phyloP scores from a whole-genome alignment of 2,329 filamentous ascomycete species.

The Pseudogymnoascus sp. region DNA sequence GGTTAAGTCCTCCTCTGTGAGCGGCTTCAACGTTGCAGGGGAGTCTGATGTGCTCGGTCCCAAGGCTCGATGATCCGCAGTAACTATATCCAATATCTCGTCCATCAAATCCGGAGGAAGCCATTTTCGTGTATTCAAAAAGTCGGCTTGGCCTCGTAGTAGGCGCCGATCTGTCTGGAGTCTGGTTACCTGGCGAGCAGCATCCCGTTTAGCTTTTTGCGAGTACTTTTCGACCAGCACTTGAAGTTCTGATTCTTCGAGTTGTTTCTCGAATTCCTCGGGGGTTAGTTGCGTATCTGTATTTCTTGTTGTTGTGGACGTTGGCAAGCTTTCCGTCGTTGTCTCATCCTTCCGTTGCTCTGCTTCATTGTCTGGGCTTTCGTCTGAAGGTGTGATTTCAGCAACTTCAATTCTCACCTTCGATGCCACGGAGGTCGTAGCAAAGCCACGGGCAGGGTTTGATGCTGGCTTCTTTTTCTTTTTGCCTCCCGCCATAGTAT shows the following conservation, averaged over 20 bases:
- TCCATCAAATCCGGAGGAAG: conserved; percentile 70
- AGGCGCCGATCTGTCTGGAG: conserved; percentile 80
- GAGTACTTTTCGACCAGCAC: conserved; percentile 77
- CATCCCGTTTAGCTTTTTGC: conserved; percentile 69
- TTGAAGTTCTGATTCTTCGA: conserved; percentile 87
- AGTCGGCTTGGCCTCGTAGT: conserved; percentile 68
- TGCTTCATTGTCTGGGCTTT: conserved; percentile 13
- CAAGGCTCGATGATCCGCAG: conserved; percentile 53
- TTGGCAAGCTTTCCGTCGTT: neutral
- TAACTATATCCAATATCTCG: conserved; percentile 64
- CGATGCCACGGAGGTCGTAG: conserved; percentile 84
- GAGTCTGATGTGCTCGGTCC: conserved; percentile 22
- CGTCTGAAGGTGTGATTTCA: conserved; percentile 21
- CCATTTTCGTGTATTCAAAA: conserved; percentile 67
- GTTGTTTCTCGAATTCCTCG: conserved; percentile 81
- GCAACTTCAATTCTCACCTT: conserved; percentile 60
- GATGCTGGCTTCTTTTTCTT: conserved; percentile 86
- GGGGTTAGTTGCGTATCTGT: conserved; percentile 47
- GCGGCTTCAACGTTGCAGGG: conserved; percentile 37
- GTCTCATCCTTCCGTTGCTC: conserved; percentile 11
- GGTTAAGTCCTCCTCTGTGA: conserved; percentile 68
- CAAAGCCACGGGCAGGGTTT: conserved; percentile 86
- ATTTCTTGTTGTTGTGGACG: conserved; percentile 17
- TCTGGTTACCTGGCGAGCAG: conserved; percentile 63
- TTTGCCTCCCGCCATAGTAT: conserved; percentile 41